These are phyloP conservation scores for Alternaria rosae DNA, from an alignment of 2,329 filamentous ascomycete genomes.

Conservation along the genomic window DNA sequence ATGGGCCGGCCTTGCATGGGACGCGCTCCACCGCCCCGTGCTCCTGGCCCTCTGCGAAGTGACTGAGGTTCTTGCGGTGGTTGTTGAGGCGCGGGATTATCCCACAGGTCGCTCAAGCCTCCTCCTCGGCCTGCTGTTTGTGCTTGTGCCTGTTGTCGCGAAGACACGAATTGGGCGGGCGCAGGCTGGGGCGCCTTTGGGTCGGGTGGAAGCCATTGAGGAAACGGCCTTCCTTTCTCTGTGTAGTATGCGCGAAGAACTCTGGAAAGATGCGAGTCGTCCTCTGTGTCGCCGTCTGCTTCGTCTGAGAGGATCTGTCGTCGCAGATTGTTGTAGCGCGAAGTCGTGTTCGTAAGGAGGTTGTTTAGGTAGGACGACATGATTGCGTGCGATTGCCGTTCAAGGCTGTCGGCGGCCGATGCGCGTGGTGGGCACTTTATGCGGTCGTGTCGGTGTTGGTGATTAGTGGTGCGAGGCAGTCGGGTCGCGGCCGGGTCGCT, in stretches of 20 bases:
- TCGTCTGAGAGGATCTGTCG: slow-evolving; percentile 71
- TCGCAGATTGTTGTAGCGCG: slow-evolving; percentile 65
- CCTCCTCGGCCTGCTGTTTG: slow-evolving; percentile 47
- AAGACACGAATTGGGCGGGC: slow-evolving; percentile 61
- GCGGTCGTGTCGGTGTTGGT: slow-evolving; percentile 5
- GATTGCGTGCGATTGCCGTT: slow-evolving; percentile 4
- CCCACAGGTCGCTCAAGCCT: slow-evolving; percentile 68
- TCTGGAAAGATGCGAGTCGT: slow-evolving; percentile 94
- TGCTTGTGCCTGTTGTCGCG: slow-evolving; percentile 43
- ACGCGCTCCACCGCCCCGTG: slow-evolving; percentile 47
- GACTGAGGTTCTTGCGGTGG: slow-evolving; percentile 52
- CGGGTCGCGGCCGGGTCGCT: slow-evolving; percentile 12
- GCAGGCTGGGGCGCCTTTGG: slow-evolving; percentile 71
- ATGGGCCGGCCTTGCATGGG: slow-evolving; percentile 36
- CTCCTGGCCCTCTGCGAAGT: slow-evolving; percentile 54
- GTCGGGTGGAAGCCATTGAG: slow-evolving; percentile 87
- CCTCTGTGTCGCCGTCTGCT: slow-evolving; percentile 67
- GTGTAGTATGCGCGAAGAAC: slow-evolving; percentile 92
- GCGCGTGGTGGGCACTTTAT: slow-evolving; percentile 1
- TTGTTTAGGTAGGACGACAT: slow-evolving; percentile 81
- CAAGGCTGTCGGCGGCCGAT: not conserved
- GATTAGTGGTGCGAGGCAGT: slow-evolving; percentile 5
- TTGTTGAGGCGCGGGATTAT: slow-evolving; percentile 50
- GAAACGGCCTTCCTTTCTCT: slow-evolving; percentile 83
- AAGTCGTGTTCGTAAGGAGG: slow-evolving; percentile 65